A percentile compares a stretch with the other conserved stretches of the same genome.
phyloP scores from a whole-genome alignment of 441 rosid genomes.

The Gossypium davidsonii region DNA sequence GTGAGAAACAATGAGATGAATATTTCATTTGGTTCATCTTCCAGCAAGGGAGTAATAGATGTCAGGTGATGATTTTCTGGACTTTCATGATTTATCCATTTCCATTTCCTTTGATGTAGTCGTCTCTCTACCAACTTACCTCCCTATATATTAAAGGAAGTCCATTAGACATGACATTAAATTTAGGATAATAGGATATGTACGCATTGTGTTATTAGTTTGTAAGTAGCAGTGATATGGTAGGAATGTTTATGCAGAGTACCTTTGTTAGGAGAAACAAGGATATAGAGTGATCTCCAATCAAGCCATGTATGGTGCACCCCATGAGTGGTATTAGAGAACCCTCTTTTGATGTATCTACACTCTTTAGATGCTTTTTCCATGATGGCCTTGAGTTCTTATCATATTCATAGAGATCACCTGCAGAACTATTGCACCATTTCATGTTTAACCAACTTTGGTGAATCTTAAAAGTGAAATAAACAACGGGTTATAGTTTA shows the following conservation, averaged over 20 bases:
- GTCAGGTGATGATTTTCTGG: conserved; percentile 43
- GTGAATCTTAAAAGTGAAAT: neutral
- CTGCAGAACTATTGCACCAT: conserved; percentile 40
- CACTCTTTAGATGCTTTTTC: conserved; percentile 62
- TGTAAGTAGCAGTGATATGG: neutral
- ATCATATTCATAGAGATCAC: conserved; percentile 63
- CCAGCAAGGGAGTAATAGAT: conserved; percentile 41
- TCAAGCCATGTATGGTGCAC: conserved; percentile 32
- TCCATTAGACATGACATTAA: conserved; percentile 1
- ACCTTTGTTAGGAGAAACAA: conserved; percentile 67
- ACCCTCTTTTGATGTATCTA: conserved; percentile 32
- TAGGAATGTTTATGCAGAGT: neutral
- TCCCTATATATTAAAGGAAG: conserved; percentile 25
- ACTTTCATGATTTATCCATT: conserved; percentile 60
- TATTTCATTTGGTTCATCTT: conserved; percentile 42
- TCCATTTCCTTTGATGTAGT: conserved; percentile 56
- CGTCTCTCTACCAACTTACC: conserved; percentile 55
- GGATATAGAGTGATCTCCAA: conserved; percentile 45
- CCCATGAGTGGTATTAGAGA: conserved; percentile 38
- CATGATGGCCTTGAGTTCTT: conserved; percentile 62
- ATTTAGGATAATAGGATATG: neutral
- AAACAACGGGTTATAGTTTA: neutral
- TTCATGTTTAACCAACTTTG: conserved; percentile 10
- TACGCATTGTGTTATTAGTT: neutral
- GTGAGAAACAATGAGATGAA: conserved; percentile 40